Evolutionary conservation across 768 basidiomycete genomes (phyloP).

Genomic region (Boletus sensibilis): DNA sequence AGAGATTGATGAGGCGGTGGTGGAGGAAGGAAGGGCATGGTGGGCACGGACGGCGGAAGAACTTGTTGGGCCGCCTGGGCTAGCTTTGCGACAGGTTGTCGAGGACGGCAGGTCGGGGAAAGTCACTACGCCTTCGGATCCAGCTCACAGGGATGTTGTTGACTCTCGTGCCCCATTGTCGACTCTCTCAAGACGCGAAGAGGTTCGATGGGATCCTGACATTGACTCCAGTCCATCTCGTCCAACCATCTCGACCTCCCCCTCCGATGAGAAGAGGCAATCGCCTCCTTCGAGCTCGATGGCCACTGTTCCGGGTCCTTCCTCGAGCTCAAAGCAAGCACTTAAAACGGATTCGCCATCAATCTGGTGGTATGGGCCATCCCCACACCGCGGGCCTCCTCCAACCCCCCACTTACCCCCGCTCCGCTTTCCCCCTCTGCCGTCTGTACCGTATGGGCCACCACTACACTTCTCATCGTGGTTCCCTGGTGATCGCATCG

Average conservation of each 20-base stretch:
- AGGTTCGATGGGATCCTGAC: slow-evolving; percentile 19
- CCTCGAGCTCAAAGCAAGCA: slow-evolving; percentile 5
- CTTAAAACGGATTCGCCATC: slow-evolving; percentile 12
- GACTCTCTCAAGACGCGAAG: neutral
- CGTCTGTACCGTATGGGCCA: slow-evolving; percentile 12
- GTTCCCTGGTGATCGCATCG: slow-evolving; percentile 11
- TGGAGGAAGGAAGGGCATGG: slow-evolving; percentile 23
- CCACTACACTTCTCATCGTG: slow-evolving; percentile 15
- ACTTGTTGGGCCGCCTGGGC: slow-evolving; percentile 22
- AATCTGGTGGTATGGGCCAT: slow-evolving; percentile 8
- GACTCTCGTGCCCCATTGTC: neutral
- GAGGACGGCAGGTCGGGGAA: neutral
- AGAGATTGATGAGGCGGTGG: slow-evolving; percentile 20
- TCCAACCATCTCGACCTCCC: neutral
- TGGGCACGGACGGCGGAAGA: slow-evolving; percentile 21
- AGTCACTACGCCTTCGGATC: neutral
- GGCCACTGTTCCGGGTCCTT: neutral
- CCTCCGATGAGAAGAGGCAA: neutral
- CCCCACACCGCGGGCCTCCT: slow-evolving; percentile 9
- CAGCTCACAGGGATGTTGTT: neutral
- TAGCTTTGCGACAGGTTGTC: slow-evolving; percentile 4
- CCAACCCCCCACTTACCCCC: neutral
- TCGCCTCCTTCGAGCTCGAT: neutral
- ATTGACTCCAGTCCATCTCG: neutral
- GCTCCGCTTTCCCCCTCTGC: slow-evolving; percentile 15